Base-by-base conservation (phyloP, 2,329 filamentous ascomycete genomes). In the Bipolaris bicolor region DNA sequence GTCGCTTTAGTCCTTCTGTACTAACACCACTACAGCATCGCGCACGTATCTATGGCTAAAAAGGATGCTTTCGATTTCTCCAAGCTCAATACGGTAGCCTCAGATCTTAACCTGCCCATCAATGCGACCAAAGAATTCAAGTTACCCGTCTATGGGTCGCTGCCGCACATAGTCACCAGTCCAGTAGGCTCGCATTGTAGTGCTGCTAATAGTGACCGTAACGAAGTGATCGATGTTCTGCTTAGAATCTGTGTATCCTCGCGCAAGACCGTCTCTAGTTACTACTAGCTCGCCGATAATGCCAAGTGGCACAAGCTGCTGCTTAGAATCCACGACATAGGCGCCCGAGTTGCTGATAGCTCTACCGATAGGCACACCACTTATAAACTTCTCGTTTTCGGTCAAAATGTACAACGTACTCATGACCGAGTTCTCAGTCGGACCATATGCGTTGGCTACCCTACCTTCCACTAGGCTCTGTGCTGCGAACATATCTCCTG, bases 361-460 rank as follows among this genome's bases (percentile, higher is more conserved):
- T 20, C 78, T 80, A 1, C 78, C 74, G 3, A 87, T 76, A 15
- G 62, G 57, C 60, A 66, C 57, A 43, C 64, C 48, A 58, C 66
- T 53, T 18, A 26, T 24, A 46, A 47, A 49, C 7, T 50, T 34
- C 5, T 51, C 49, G 9, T 33, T 37, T 2, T 22, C 20, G 0
- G 16, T 3, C 1, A 51, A n/a, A 24, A 16, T 7, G 62, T 85
- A 88, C 0, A 86, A 84, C 2, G 79, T 77, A 34, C 37, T 41
- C 7, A 39, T 55, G 26, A 16, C 57, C 11, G 60, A 37, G 24
- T 50, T 58, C 31, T 68, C 65, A 6, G 62, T 51, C 2, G 66
- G 65, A 1, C 66, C 66, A 24, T 67, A 69, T 29, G 29, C 60
- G 49, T 63, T 65, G 9, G 52, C 24, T 7, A 65, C 33, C 7